Base-by-base conservation (phyloP, 257 asterid genomes). In the Solanum piurae region DNA sequence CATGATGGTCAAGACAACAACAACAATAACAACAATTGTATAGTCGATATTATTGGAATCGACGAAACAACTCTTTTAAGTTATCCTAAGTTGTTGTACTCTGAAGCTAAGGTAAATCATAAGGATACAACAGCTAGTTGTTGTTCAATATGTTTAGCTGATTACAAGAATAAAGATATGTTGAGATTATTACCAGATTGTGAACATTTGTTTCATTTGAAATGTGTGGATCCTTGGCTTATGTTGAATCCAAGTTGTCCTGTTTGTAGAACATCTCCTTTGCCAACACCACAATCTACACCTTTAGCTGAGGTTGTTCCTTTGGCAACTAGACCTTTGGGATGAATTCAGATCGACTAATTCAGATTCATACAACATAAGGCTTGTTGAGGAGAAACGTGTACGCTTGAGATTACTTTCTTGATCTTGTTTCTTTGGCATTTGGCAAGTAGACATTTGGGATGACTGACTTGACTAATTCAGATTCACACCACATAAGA, bases 281-380 rank as follows among this genome's bases (percentile, higher is more conserved):
- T 93, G 89, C 98, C 98, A 44, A 88, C 98, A 69, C 99, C 99
- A 44, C 52, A 93, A 23, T 74, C 98, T 0, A 96, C 99, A 49
- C 99, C 99, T 68, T 44, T 95, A 88, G 98, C 96, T 14, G 98
- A 96, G 94, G 98, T 93, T 88, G 95, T 90, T 52, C 98, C 99
- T 8, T 88, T 94, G 2, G 94, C 98, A 2, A 88, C 89, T 31
- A 90, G 99, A 87, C 95, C 98, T 46, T 16, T 46, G 66, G 27
- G 85, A 80, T 80, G 66, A 79, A 23, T 72, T 55, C 25, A 31
- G 25, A 71, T 71, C n/a, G n/a, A n/a, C n/a, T n/a, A n/a, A n/a
- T n/a, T n/a, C n/a, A n/a, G n/a, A n/a, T n/a, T 71, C 40, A 31
- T 13, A 14, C 76, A 1, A 29, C 9, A 18, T 72, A 72, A 1